Percentiles rank a stretch among this genome's conserved stretches.
phyloP scores from a whole-genome alignment of 768 basidiomycete species.

The Phylloporus sp. region DNA sequence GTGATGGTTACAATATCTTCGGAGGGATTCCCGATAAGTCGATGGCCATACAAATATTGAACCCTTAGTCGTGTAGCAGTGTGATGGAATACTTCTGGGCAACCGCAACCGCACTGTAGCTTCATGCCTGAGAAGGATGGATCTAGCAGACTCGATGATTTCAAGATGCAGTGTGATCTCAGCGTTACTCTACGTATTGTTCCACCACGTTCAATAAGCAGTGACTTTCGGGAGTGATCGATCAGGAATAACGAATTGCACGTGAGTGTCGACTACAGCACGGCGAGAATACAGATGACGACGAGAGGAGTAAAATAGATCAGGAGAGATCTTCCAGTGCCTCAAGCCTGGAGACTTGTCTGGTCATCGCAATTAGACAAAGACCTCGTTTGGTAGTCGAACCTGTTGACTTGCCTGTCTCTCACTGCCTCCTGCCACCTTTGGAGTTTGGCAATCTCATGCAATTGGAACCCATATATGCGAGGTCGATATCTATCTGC shows the following conservation, averaged over 20 bases:
- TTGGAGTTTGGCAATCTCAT: conserved; percentile 90
- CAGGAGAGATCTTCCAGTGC: conserved; percentile 38
- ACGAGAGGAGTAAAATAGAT: conserved; percentile 3
- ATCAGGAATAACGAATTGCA: neutral
- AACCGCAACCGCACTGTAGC: too few relatives aligned
- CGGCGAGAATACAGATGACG: conserved; percentile 2
- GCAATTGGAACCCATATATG: conserved; percentile 95
- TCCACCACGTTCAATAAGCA: neutral
- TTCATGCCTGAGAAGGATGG: too few relatives aligned
- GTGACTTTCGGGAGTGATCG: neutral
- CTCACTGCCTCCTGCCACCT: conserved; percentile 94
- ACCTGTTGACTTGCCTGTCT: conserved; percentile 55
- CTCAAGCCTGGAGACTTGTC: conserved; percentile 52
- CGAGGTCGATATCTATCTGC: conserved; percentile 89
- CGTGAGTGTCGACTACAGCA: conserved; percentile 7
- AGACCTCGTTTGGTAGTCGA: neutral
- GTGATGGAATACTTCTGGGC: too few relatives aligned
- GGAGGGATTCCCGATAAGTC: too few relatives aligned
- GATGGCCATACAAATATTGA: too few relatives aligned
- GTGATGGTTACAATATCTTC: too few relatives aligned
- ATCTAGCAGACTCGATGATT: too few relatives aligned
- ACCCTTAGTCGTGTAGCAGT: too few relatives aligned
- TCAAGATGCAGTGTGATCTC: too few relatives aligned
- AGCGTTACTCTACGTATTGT: too few relatives aligned
- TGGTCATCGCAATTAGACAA: conserved; percentile 12